phyloP scores from a whole-genome alignment of 805 yeast genomes.

The Isabelozyma pseudorhagii region DNA sequence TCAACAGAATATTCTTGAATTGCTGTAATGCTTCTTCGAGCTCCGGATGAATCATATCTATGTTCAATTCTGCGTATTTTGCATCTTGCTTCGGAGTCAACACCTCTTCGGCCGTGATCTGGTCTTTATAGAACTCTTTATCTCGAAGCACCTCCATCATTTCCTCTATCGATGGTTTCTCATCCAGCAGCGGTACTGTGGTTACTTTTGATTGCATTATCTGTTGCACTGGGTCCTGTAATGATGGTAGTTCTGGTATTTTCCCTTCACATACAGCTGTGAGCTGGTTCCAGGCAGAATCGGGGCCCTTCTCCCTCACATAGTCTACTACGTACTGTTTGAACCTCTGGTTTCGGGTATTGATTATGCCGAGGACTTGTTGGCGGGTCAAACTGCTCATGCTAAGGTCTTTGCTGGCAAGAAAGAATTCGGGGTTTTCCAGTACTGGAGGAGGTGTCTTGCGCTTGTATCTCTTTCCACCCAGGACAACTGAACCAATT shows the following conservation, averaged over 20 bases:
- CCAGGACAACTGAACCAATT: slow-evolving; percentile 26
- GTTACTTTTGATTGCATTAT: slow-evolving; percentile 7
- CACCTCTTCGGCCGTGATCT: slow-evolving; percentile 54
- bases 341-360: slow-evolving; percentile 55
- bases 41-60: slow-evolving; percentile 42
- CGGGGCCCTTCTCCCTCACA: slow-evolving; percentile 16
- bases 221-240: slow-evolving; percentile 49
- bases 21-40: slow-evolving; percentile 46
- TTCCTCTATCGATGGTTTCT: slow-evolving; percentile 39
- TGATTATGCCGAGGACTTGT: slow-evolving; percentile 59
- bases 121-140: slow-evolving; percentile 55
- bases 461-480: slow-evolving; percentile 2
- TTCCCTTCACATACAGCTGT: slow-evolving; percentile 25
- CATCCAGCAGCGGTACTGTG: slow-evolving; percentile 1
- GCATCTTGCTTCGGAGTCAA: slow-evolving; percentile 47
- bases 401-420: slow-evolving; percentile 40
- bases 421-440: slow-evolving; percentile 19
- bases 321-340: slow-evolving; percentile 10
- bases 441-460: neutral
- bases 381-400: slow-evolving; percentile 51
- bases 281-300: slow-evolving; percentile 40
- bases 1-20: slow-evolving; percentile 41
- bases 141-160: slow-evolving; percentile 49
- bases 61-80: slow-evolving; percentile 32
- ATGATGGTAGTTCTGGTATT: slow-evolving; percentile 49